Base-by-base conservation (phyloP, 2,329 filamentous ascomycete genomes). In the Tolypocladium guangdongense region DNA sequence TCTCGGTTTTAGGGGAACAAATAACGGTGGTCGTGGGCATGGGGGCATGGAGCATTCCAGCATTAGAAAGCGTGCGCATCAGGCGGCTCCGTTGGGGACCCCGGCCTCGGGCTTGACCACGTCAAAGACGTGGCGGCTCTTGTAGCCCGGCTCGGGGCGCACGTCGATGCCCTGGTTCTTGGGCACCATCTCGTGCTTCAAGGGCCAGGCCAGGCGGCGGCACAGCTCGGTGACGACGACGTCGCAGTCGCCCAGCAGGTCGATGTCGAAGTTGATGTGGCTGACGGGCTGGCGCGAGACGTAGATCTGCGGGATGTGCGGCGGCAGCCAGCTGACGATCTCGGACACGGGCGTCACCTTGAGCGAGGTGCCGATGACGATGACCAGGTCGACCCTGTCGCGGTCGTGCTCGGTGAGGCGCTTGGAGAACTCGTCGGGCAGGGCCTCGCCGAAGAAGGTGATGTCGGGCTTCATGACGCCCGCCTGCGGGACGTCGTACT, bases 401-500 rank as follows among this genome's bases (percentile, higher is more conserved):
- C 83, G 83, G 69, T 99, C 93, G 61, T 89, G 80, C 56, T 88
- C 78, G n/a, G 88, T 83, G 16, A 97, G 80, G 8, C 91, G 86
- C 50, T 82, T 76, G 54, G 87, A 87, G 70, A 99, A 99, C 60
- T 83, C 81, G 61, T 88, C 83, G 0, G 92, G 91, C 1, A 99
- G 83, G 50, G 84, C 79, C 72, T 99, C 93, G 60, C 92, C 92
- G 64, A 97, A 97, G 74, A 99, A 97, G 48, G 90, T 97, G 65
- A 99, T 97, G 72, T 97, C 92, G 10, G 93, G 93, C 77, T 88
- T 96, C 90, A 95, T 95, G 66, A 95, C 83, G 54, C 88, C 90
- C 2, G 83, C 80, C 49, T 78, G 76, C 2, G 83, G 82, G 39
- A 87, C 81, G 56, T 74, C 70, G 58, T 74, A 77, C 41, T 76